Evolutionary conservation across 495 filamentous ascomycete species (phyloP).

Genomic region (Hamigera avellanea): DNA sequence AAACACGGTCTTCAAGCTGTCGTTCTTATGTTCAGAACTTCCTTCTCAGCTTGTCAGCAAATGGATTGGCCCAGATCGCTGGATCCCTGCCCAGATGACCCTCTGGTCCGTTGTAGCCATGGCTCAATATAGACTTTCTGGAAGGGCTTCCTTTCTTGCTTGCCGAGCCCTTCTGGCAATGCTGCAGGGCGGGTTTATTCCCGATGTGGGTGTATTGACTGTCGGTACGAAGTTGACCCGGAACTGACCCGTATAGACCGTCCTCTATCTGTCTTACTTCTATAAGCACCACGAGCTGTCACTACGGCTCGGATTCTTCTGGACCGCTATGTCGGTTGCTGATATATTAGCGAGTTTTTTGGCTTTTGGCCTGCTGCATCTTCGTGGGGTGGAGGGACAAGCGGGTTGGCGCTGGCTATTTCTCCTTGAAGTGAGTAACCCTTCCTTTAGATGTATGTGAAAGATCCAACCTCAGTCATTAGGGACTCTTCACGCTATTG

Average conservation of each 20-base stretch:
- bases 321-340: constrained; percentile 49
- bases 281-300: constrained; percentile 52
- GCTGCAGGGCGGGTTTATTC: constrained; percentile 53
- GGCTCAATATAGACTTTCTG: constrained; percentile 47
- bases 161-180: constrained; percentile 53
- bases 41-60: constrained; percentile 59
- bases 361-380: constrained; percentile 35
- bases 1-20: constrained; percentile 23
- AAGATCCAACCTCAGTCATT: constrained; percentile 22
- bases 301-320: constrained; percentile 48
- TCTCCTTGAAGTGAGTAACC: constrained; percentile 26
- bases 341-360: constrained; percentile 31
- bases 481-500: constrained; percentile 33
- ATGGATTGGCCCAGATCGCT: constrained; percentile 60
- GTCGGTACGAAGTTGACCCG: constrained; percentile 32
- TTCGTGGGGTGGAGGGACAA: constrained; percentile 21
- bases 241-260: constrained; percentile 41
- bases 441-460: background rate
- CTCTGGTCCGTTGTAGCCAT: constrained; percentile 59
- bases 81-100: constrained; percentile 68
- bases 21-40: constrained; percentile 51
- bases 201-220: constrained; percentile 36
- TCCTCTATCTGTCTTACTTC: constrained; percentile 60
- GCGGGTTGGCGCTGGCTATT: constrained; percentile 35
- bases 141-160: constrained; percentile 47